A percentile compares a stretch with the other conserved stretches of the same genome.
These are phyloP conservation scores for Myxozyma sirexii DNA, from an alignment of 805 yeast genomes.

Conservation along the genomic window DNA sequence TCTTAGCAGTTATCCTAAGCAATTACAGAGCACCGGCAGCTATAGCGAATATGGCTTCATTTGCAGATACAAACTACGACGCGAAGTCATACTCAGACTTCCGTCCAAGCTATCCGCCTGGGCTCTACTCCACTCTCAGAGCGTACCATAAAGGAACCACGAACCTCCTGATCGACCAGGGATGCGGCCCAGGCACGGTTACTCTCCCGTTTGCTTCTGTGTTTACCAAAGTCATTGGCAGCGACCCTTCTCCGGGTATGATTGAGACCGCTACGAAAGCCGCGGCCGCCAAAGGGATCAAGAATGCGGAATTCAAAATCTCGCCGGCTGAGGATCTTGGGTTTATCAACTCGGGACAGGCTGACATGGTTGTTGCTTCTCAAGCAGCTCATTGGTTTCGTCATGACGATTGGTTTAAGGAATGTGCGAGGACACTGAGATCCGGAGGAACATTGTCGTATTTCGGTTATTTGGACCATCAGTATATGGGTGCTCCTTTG, in stretches of 20 bases:
- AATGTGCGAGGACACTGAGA: constrained; percentile 54
- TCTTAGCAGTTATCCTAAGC: too few species aligned
- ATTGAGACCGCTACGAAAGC: constrained; percentile 48
- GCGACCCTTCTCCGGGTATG: constrained; percentile 65
- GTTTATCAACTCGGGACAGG: constrained; percentile 40
- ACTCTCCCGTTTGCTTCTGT: constrained; percentile 53
- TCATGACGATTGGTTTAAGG: constrained; percentile 55
- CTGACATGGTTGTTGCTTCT: constrained; percentile 75
- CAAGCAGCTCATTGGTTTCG: constrained; percentile 88
- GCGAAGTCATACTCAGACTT: constrained; percentile 51
- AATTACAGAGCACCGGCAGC: too few species aligned
- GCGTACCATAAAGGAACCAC: constrained; percentile 46
- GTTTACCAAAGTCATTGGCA: constrained; percentile 59
- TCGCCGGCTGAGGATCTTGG: constrained; percentile 35
- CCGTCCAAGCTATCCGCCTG: constrained; percentile 68
- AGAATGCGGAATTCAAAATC: constrained; percentile 22
- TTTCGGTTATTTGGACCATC: constrained; percentile 81
- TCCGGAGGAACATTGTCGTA: constrained; percentile 69
- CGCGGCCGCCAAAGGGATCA: constrained; percentile 35
- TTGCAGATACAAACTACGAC: constrained; percentile 17
- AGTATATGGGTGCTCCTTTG: constrained; percentile 53
- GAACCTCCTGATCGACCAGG: constrained; percentile 62
- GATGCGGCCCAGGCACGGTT: constrained; percentile 82
- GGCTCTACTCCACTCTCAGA: constrained; percentile 50
- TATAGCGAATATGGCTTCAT: constrained; percentile 13